A percentile compares a stretch with the other conserved stretches of the same genome.
Conservation (phyloP, 2,329 filamentous ascomycete species). For the Tolypocladium cylindrosporum region DNA sequence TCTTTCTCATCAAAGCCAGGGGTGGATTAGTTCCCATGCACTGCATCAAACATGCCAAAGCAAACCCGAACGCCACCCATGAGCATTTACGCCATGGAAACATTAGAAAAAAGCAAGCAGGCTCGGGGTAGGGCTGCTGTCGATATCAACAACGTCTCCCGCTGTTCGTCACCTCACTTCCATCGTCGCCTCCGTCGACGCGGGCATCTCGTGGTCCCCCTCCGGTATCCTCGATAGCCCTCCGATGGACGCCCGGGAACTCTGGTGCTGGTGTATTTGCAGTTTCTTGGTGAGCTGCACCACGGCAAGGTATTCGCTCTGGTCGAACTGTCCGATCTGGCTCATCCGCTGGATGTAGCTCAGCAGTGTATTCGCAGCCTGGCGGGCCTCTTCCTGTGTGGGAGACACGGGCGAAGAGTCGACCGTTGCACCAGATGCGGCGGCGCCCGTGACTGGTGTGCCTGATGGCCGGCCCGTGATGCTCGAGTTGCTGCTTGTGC, state of each 20-base stretch:
- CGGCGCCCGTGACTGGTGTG: conserved; percentile 9
- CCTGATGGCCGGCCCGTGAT: conserved; percentile 17
- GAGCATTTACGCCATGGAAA: not conserved
- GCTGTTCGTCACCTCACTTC: conserved; percentile 14
- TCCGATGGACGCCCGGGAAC: conserved; percentile 27
- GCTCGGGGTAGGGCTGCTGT: conserved; percentile 1
- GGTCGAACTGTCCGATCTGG: conserved; percentile 56
- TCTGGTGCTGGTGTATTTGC: conserved; percentile 49
- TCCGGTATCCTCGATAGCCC: conserved; percentile 46
- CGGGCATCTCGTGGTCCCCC: conserved; percentile 40
- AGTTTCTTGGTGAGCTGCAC: conserved; percentile 81
- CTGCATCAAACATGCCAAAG: not conserved
- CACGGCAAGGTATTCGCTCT: conserved; percentile 67
- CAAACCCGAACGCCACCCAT: conserved; percentile 5
- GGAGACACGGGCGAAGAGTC: conserved; percentile 55
- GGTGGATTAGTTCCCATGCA: not conserved
- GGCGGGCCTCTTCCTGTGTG: conserved; percentile 75
- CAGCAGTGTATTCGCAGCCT: conserved; percentile 72
- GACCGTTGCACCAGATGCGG: conserved; percentile 20
- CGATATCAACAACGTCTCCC: not conserved
- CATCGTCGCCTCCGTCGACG: conserved; percentile 16
- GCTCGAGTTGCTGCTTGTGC: conserved; percentile 23
- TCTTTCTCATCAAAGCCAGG: not conserved
- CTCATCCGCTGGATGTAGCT: conserved; percentile 69
- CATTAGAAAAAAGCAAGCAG: not conserved